These are phyloP conservation scores for Aureobasidium lini DNA, from an alignment of 2,329 filamentous ascomycete species.

Conservation along the genomic window DNA sequence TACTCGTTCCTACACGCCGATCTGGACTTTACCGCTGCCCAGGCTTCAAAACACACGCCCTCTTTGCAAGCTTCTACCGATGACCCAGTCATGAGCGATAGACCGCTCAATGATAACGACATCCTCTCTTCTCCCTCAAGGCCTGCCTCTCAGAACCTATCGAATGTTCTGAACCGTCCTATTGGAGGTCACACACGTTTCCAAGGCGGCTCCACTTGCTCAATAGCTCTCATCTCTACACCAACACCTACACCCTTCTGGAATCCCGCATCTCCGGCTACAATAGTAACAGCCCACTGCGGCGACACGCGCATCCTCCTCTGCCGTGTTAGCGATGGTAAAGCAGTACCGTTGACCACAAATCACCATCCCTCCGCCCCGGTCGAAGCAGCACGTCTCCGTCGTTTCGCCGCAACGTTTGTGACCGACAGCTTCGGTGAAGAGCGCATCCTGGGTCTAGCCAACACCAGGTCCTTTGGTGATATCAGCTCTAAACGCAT, in stretches of 20 bases:
- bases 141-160: slow-evolving; percentile 32
- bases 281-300: slow-evolving; percentile 79
- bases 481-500: slow-evolving; percentile 88
- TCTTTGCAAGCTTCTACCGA: slow-evolving; percentile 22
- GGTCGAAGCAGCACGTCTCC: slow-evolving; percentile 71
- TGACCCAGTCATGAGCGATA: slow-evolving; percentile 63
- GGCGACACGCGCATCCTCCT: slow-evolving; percentile 88
- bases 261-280: slow-evolving; percentile 81
- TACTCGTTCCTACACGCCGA: slow-evolving; percentile 94
- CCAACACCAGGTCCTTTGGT: slow-evolving; percentile 90
- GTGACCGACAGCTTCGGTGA: slow-evolving; percentile 96
- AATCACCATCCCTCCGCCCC: slow-evolving; percentile 92
- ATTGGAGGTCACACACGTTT: slow-evolving; percentile 74
- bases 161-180: slow-evolving; percentile 40
- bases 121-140: slow-evolving; percentile 60
- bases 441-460: slow-evolving; percentile 85
- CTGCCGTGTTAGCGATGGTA: slow-evolving; percentile 76
- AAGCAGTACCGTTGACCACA: slow-evolving; percentile 72
- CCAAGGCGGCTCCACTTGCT: slow-evolving; percentile 89
- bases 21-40: slow-evolving; percentile 85
- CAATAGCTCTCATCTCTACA: slow-evolving; percentile 82
- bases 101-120: slow-evolving; percentile 77
- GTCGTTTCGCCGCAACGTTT: slow-evolving; percentile 78
- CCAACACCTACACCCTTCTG: slow-evolving; percentile 89
- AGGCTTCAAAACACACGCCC: slow-evolving; percentile 62